phyloP scores from a whole-genome alignment of 139 green algal species.

The Edaphochlamys debaryana region DNA sequence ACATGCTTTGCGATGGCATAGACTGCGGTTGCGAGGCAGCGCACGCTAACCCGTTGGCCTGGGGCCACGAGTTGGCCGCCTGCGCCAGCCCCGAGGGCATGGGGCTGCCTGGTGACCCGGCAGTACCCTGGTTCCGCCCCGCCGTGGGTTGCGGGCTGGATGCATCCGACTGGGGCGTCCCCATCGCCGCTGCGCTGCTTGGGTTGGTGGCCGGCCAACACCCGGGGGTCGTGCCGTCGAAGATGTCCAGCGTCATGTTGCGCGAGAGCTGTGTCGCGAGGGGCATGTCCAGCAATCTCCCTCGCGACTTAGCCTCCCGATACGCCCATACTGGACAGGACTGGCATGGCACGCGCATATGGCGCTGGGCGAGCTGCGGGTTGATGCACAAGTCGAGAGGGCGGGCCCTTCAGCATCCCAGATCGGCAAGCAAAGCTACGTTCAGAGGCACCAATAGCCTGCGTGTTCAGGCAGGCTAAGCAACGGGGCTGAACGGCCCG shows the following conservation, averaged over 20 bases:
- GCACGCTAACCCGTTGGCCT: not conserved
- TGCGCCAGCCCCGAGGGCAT: not conserved
- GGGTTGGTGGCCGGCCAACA: not conserved
- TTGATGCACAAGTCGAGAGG: not conserved
- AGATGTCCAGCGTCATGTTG: constrained; percentile 30
- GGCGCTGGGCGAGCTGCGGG: constrained; percentile 35
- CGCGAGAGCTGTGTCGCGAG: constrained; percentile 7
- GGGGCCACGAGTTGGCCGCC: constrained; percentile 5
- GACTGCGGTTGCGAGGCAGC: not conserved
- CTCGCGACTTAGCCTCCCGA: constrained; percentile 27
- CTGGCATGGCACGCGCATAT: constrained; percentile 29
- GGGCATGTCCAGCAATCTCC: constrained; percentile 30
- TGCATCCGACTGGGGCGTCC: constrained; percentile 14
- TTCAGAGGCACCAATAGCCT: too few species aligned
- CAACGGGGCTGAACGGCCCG: too few species aligned
- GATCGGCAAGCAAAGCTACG: too few species aligned
- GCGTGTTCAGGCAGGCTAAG: too few species aligned
- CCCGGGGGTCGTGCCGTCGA: not conserved
- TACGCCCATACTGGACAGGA: constrained; percentile 38
- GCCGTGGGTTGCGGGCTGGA: constrained; percentile 5
- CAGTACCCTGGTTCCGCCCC: not conserved
- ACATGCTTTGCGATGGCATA: not conserved
- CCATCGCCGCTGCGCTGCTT: not conserved
- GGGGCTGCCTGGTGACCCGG: not conserved
- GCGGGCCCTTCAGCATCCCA: not conserved